Base-by-base conservation (phyloP, 352 stramenopile genomes). In the Pythium volutum region DNA sequence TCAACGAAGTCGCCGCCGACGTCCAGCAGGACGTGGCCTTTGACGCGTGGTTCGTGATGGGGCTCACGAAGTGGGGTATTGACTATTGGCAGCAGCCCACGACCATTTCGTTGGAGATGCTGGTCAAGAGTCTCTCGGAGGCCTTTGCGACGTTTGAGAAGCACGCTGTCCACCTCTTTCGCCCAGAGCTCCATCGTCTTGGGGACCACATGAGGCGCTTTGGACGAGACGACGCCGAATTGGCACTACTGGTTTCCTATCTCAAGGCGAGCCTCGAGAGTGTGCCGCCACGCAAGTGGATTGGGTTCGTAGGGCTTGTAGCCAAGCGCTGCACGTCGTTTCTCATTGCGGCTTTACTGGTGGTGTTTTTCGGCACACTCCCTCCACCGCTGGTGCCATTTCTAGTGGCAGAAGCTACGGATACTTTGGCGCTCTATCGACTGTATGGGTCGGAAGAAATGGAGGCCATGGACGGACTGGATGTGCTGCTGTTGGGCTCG, bases 71-170 rank as follows among this genome's bases (percentile, higher is more conserved):
- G 36, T 93, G 84, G 81, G 55, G 84, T 12, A 72, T 90, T 33
- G 78, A 91, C 59, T 93, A 90, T 58, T 93, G 81, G 84, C 84
- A 91, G 51, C 81, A 91, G 26, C 84, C 79, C 20, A 89, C 81
- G 3, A 71, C 81, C n/a, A 87, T 91, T 62, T 89, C 82, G 39
- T 54, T 89, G 34, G 78, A 87, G 46, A 84, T 88, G 80, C 68
- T 92, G 29, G 71, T 69, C 22, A 67, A 70, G 36, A 87, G 87
- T 75, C 61, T 91, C 15, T 62, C 64, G 3, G 81, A 93, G 26
- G 74, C 67, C 18, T 76, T 93, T 23, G 62, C 73, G 11, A 62
- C 69, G 7, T 74, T 93, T 39, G 75, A 91, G 49, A 77, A 76
- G 47, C 64, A 69, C 22, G 74, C 81, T 4, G 62, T 82, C 31